Conservation (phyloP, 352 stramenopile species). For the Globisporangium recalcitrans region DNA sequence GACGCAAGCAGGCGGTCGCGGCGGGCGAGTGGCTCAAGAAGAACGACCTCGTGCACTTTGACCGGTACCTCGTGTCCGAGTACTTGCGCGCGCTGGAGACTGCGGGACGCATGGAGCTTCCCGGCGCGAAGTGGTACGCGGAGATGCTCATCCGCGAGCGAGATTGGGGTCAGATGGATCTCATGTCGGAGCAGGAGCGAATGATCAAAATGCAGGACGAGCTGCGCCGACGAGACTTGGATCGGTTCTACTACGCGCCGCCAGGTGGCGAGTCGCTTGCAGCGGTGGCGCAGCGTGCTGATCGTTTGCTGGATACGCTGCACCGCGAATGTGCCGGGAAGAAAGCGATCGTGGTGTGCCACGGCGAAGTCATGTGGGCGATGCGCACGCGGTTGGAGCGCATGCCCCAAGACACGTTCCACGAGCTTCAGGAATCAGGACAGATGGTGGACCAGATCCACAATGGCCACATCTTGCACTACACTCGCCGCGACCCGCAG, state of each 20-base stretch:
- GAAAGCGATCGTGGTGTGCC: slow-evolving; percentile 78
- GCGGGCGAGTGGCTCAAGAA: slow-evolving; percentile 79
- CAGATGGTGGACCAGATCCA: slow-evolving; percentile 88
- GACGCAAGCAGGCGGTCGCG: slow-evolving; percentile 57
- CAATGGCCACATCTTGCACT: slow-evolving; percentile 87
- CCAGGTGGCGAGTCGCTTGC: slow-evolving; percentile 80
- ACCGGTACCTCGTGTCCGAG: slow-evolving; percentile 85
- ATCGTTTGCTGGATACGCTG: slow-evolving; percentile 69
- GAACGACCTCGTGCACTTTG: slow-evolving; percentile 74
- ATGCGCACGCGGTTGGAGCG: slow-evolving; percentile 83
- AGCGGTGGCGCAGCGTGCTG: slow-evolving; percentile 73
- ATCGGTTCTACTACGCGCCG: slow-evolving; percentile 86
- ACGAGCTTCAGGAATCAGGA: slow-evolving; percentile 76
- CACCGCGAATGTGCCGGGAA: slow-evolving; percentile 80
- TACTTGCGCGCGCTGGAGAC: slow-evolving; percentile 87
- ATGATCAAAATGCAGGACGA: slow-evolving; percentile 88
- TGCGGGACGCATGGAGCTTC: slow-evolving; percentile 66
- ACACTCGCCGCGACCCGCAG: slow-evolving; percentile 70
- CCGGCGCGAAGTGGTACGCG: slow-evolving; percentile 74
- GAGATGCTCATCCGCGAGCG: slow-evolving; percentile 88
- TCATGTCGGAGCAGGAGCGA: slow-evolving; percentile 86
- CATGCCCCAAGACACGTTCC: slow-evolving; percentile 86
- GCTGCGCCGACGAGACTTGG: slow-evolving; percentile 70
- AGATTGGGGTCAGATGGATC: slow-evolving; percentile 87
- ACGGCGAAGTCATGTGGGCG: slow-evolving; percentile 89